Conservation (phyloP, 331 rosid genomes). For the Pyracantha coccinea region DNA sequence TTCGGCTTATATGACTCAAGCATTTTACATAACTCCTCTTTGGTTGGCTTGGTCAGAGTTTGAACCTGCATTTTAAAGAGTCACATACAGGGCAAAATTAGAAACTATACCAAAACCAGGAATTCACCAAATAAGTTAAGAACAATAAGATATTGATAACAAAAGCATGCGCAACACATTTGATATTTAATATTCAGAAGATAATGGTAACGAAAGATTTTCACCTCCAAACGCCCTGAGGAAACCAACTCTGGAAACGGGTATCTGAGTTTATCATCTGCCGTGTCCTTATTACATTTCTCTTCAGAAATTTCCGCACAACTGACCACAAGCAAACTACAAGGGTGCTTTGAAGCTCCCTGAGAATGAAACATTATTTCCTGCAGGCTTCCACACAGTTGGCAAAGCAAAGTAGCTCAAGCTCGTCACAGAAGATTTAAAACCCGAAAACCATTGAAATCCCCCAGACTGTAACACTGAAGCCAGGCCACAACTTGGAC, state of each 20-base stretch:
- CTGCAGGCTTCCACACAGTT: slow-evolving; percentile 7
- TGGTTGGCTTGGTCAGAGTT: slow-evolving; percentile 64
- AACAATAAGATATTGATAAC: background rate
- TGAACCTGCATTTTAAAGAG: slow-evolving; percentile 55
- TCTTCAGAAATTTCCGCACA: slow-evolving; percentile 36
- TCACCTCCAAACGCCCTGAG: slow-evolving; percentile 94
- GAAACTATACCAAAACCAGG: background rate
- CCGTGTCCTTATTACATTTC: slow-evolving; percentile 29
- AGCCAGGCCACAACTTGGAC: background rate
- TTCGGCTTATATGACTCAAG: slow-evolving; percentile 70
- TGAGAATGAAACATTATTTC: slow-evolving; percentile 64
- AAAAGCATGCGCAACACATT: background rate
- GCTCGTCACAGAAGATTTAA: slow-evolving; percentile 15
- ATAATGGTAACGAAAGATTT: background rate
- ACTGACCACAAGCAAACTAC: slow-evolving; percentile 79
- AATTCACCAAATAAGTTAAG: background rate
- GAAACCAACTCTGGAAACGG: slow-evolving; percentile 75
- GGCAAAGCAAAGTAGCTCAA: slow-evolving; percentile 17
- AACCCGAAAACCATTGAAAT: slow-evolving; percentile 12
- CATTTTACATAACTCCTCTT: slow-evolving; percentile 55
- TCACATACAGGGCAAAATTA: background rate
- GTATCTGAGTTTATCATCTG: slow-evolving; percentile 27
- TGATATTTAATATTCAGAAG: background rate
- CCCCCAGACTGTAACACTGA: slow-evolving; percentile 10
- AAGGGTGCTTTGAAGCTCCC: slow-evolving; percentile 58